phyloP scores from a whole-genome alignment of 495 filamentous ascomycete genomes.

The Trypethelium eluteriae region DNA sequence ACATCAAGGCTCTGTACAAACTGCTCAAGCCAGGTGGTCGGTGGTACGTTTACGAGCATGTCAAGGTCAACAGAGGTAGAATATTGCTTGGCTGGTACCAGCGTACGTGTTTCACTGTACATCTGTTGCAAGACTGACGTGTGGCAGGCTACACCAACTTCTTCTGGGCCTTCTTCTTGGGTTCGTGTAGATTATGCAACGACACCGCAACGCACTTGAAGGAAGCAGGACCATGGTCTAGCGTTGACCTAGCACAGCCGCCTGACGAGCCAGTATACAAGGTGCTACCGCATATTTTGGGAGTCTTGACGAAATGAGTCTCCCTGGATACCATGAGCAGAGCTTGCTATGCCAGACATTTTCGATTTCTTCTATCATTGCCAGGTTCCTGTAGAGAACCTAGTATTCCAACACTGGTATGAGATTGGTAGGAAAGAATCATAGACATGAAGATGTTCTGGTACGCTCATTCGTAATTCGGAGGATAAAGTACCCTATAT shows the following conservation, averaged over 20 bases:
- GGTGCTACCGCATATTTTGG: not conserved
- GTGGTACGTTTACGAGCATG: conserved; percentile 68
- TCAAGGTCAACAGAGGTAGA: conserved; percentile 30
- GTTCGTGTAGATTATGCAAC: not conserved
- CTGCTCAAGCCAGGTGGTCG: conserved; percentile 59
- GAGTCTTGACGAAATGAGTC: not conserved
- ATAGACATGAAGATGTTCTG: too few species aligned
- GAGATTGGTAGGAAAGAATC: too few species aligned
- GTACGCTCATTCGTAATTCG: too few species aligned
- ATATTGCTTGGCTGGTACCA: not conserved
- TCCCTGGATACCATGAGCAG: not conserved
- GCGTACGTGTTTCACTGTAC: not conserved
- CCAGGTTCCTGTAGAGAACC: too few species aligned
- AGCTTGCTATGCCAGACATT: not conserved
- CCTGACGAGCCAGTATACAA: not conserved
- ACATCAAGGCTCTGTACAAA: conserved; percentile 51
- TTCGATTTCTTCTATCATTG: not conserved
- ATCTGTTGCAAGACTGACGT: not conserved
- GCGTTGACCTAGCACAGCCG: not conserved
- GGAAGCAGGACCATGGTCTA: not conserved
- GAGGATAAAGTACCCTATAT: too few species aligned
- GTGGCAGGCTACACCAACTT: not conserved
- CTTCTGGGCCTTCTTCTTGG: not conserved
- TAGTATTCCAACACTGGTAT: too few species aligned
- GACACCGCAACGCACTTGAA: not conserved